phyloP scores from a whole-genome alignment of 805 yeast genomes.

The Yamadazyma ubonensis region DNA sequence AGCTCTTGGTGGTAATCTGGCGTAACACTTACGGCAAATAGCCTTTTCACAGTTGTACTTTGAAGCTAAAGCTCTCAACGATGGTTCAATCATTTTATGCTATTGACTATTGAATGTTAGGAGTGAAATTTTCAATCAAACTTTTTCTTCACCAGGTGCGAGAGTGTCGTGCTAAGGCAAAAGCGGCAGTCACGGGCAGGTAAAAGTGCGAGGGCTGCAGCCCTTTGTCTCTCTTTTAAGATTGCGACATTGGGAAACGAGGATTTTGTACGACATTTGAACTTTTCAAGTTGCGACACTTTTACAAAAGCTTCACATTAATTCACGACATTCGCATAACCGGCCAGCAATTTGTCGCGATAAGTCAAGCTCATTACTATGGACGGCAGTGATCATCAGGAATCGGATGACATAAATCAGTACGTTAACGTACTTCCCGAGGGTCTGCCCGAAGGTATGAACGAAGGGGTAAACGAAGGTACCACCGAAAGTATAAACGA shows the following conservation, averaged over 20 bases:
- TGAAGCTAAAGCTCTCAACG: constrained; percentile 97
- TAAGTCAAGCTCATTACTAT: too few species aligned
- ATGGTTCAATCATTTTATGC: constrained; percentile 87
- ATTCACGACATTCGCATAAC: too few species aligned
- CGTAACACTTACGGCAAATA: constrained; percentile 99
- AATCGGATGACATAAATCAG: neutral
- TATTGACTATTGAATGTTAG: constrained; percentile 11
- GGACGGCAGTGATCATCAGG: neutral
- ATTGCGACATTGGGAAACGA: neutral
- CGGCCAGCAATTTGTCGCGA: too few species aligned
- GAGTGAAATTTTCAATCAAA: constrained; percentile 5
- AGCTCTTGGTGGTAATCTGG: constrained; percentile 99
- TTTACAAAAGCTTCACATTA: too few species aligned
- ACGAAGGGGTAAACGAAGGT: neutral
- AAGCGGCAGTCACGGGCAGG: constrained; percentile 3
- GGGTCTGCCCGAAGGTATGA: neutral
- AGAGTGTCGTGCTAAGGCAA: neutral
- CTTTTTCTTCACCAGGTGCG: constrained; percentile 5
- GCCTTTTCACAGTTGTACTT: constrained; percentile 99
- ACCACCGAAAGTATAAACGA: neutral
- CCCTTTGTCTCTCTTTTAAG: neutral
- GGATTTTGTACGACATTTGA: too few species aligned
- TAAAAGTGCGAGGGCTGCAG: neutral
- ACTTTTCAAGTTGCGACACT: too few species aligned
- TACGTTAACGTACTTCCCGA: neutral